Conservation (phyloP, 352 stramenopile species). For the Saprolegnia parasitica region DNA sequence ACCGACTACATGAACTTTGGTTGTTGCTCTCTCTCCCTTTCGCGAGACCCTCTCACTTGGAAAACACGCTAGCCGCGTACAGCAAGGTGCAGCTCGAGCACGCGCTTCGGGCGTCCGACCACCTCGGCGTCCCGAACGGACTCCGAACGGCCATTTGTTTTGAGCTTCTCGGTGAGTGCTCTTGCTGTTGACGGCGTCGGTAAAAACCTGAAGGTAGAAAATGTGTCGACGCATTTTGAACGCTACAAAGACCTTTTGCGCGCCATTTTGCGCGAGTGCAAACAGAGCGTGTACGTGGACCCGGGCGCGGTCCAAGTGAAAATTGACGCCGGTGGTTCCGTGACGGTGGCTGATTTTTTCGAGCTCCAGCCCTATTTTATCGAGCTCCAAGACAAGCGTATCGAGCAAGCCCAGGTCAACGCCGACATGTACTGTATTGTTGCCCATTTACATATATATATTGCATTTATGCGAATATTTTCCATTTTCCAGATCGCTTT, state of each 20-base stretch:
- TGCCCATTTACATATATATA: too few species aligned
- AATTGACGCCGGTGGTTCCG: slow-evolving; percentile 14
- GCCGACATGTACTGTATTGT: slow-evolving; percentile 32
- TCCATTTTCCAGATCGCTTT: not conserved
- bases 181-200: not conserved
- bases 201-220: not conserved
- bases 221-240: slow-evolving; percentile 40
- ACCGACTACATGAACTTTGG: slow-evolving; percentile 10
- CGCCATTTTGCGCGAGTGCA: slow-evolving; percentile 37
- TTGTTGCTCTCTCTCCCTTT: not conserved
- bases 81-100: slow-evolving; percentile 36
- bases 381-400: slow-evolving; percentile 43
- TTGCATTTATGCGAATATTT: not conserved
- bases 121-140: slow-evolving; percentile 48
- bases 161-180: slow-evolving; percentile 38
- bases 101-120: slow-evolving; percentile 47
- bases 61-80: slow-evolving; percentile 3
- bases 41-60: not conserved
- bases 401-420: slow-evolving; percentile 40
- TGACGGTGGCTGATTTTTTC: slow-evolving; percentile 33
- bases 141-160: slow-evolving; percentile 59
- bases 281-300: slow-evolving; percentile 43
- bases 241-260: slow-evolving; percentile 46
- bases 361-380: slow-evolving; percentile 48
- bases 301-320: not conserved